phyloP scores from a whole-genome alignment of 2,329 filamentous ascomycete genomes.

The Corynespora cassiicola region DNA sequence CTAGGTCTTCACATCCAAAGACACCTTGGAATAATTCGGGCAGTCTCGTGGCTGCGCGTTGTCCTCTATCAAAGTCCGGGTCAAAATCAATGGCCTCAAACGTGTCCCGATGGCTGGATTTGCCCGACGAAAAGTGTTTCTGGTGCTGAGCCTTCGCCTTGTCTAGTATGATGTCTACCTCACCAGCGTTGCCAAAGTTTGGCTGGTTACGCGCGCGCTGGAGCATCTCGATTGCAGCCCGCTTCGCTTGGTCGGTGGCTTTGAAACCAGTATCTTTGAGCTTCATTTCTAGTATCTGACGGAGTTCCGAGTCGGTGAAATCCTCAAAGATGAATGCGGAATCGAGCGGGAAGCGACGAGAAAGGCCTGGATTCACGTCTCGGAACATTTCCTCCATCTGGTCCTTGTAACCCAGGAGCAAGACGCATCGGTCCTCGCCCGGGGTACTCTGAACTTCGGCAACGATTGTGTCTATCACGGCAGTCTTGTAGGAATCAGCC shows the following conservation, averaged over 20 bases:
- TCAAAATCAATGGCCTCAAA: slow-evolving; percentile 64
- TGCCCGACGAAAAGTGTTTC: slow-evolving; percentile 44
- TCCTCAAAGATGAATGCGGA: slow-evolving; percentile 74
- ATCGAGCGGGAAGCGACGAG: slow-evolving; percentile 68
- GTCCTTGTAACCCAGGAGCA: slow-evolving; percentile 73
- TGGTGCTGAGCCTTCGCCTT: slow-evolving; percentile 62
- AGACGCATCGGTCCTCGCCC: slow-evolving; percentile 74
- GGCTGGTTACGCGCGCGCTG: slow-evolving; percentile 65
- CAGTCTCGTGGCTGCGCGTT: slow-evolving; percentile 56
- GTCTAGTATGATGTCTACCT: slow-evolving; percentile 73
- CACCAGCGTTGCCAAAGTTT: slow-evolving; percentile 76
- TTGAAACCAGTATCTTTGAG: slow-evolving; percentile 62
- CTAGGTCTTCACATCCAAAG: slow-evolving; percentile 64
- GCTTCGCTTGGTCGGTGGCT: slow-evolving; percentile 59
- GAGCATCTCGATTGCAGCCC: slow-evolving; percentile 64
- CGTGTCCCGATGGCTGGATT: slow-evolving; percentile 26
- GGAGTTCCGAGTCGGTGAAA: slow-evolving; percentile 66
- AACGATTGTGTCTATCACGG: slow-evolving; percentile 76
- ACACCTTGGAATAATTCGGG: slow-evolving; percentile 63
- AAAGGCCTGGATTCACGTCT: slow-evolving; percentile 74
- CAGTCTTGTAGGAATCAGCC: slow-evolving; percentile 63
- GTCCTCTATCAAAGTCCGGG: slow-evolving; percentile 62
- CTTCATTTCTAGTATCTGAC: slow-evolving; percentile 68
- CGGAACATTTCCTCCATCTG: slow-evolving; percentile 76
- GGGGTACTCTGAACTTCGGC: slow-evolving; percentile 73